A percentile compares a stretch with the other conserved stretches of the same genome.
Conservation (phyloP, 2,329 filamentous ascomycete genomes). For the Colletotrichum agaves region DNA sequence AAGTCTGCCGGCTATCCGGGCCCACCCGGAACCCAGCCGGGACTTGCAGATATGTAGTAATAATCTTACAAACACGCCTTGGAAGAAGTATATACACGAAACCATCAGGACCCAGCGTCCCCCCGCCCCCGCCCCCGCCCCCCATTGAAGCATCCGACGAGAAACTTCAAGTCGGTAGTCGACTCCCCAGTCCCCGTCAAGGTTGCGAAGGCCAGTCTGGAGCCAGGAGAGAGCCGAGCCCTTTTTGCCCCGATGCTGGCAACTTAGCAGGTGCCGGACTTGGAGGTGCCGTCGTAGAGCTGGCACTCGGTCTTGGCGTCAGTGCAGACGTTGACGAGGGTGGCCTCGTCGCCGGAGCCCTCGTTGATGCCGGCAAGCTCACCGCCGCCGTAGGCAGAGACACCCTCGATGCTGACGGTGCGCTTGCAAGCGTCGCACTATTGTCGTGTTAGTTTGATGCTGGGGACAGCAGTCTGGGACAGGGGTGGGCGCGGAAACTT, state of each 20-base stretch:
- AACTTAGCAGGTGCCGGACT: slow-evolving; percentile 33
- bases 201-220: background rate
- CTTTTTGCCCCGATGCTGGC: background rate
- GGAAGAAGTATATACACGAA: slow-evolving; percentile 29
- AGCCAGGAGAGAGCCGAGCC: background rate
- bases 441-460: background rate
- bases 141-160: background rate
- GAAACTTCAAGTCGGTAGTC: background rate
- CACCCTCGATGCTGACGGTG: slow-evolving; percentile 55
- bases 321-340: slow-evolving; percentile 43
- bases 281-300: slow-evolving; percentile 44
- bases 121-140: background rate
- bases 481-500: slow-evolving; percentile 16
- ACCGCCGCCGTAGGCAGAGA: slow-evolving; percentile 51
- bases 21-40: background rate
- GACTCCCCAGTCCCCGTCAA: background rate
- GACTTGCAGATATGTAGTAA: background rate
- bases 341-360: slow-evolving; percentile 50
- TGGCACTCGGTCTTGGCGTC: slow-evolving; percentile 42
- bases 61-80: background rate
- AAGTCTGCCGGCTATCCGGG: background rate
- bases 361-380: slow-evolving; percentile 55
- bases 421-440: slow-evolving; percentile 48
- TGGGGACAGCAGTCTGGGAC: slow-evolving; percentile 24
- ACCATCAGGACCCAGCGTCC: background rate